Evolutionary conservation across 179 eudicot species (phyloP), one percentile per base, ranked within the genome.

Genomic region (Silene vulgaris): DNA sequence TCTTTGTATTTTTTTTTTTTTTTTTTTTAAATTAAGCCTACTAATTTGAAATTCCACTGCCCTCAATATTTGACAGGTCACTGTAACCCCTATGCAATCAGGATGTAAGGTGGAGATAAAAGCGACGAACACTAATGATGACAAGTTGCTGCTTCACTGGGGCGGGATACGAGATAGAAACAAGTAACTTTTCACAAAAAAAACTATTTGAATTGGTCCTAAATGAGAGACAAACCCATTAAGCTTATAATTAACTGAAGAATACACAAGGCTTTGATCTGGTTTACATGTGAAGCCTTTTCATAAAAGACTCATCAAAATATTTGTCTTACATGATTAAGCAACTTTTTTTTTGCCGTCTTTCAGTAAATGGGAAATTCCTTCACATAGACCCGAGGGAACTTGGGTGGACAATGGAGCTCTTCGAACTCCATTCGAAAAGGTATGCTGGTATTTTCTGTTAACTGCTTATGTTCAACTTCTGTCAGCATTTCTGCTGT

Each of bases 361-460:
- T 35, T 67, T 16, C 74, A 96, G 99, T 77, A 84, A 82, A 48
- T 96, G 99, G 99, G 75, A 79, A 70, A 97, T 96, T 85, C 99
- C 97, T 64, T 77, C 85, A 52, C 81, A 84, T 76, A 85, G 84
- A 77, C 99, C 98, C 30, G 88, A 81, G 65, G 97, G 91, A 75
- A 93, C 98, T 66, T 80, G 74, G 78, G 96, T 76, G 69, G 89
- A 87, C 79, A 85, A 96, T 50, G 79, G 80, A 80, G 99, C 99
- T 69, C 95, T 93, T 37, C 85, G 97, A 84, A 86, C 92, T 48
- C 93, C 90, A 21, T 93, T 95, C 82, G 83, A 82, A 78, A 91
- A 85, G 84, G 99, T 89, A 85, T 74, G 88, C 73, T 71, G 71
- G 69, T 28, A 26, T 54, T 64, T 74, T 45, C 19, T 21, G 52